phyloP scores from a whole-genome alignment of 441 rosid genomes.

The Gossypium lobatum region DNA sequence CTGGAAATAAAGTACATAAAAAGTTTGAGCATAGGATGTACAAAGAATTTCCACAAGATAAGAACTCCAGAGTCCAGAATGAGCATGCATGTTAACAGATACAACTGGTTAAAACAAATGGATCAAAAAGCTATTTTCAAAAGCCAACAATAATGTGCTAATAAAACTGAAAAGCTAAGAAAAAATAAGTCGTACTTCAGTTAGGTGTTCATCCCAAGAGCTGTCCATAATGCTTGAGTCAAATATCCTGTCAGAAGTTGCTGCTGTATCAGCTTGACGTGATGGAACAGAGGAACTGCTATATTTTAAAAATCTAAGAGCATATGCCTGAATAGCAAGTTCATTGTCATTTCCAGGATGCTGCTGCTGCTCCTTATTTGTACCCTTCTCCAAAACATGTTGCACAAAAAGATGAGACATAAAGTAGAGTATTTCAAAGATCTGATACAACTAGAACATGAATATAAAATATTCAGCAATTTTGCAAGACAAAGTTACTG shows the following conservation, averaged over 20 bases:
- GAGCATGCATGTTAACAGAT: background rate
- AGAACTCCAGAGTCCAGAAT: background rate
- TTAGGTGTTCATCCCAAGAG: constrained; percentile 68
- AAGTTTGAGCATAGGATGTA: background rate
- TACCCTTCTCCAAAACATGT: constrained; percentile 39
- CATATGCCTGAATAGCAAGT: constrained; percentile 61
- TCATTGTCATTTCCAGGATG: constrained; percentile 35
- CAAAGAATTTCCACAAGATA: background rate
- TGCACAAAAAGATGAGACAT: constrained; percentile 9
- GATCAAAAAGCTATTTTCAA: constrained; percentile 3
- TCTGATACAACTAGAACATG: background rate
- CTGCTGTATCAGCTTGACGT: constrained; percentile 56
- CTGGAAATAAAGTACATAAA: constrained; percentile 43
- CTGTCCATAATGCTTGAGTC: constrained; percentile 47
- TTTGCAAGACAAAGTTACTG: constrained; percentile 5
- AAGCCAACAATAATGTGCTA: constrained; percentile 9
- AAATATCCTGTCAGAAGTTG: constrained; percentile 51
- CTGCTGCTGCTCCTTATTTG: constrained; percentile 29
- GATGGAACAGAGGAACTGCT: constrained; percentile 41
- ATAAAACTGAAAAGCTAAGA: constrained; percentile 2
- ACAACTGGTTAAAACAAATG: background rate
- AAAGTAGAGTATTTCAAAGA: background rate
- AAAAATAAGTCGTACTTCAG: constrained; percentile 56
- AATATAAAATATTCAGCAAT: background rate
- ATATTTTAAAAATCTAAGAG: constrained; percentile 67